Percentiles rank a stretch among this genome's conserved stretches.
These are phyloP conservation scores for Gilbertella persicaria DNA, from an alignment of 371 early-diverging fungal species.

Conservation along the genomic window DNA sequence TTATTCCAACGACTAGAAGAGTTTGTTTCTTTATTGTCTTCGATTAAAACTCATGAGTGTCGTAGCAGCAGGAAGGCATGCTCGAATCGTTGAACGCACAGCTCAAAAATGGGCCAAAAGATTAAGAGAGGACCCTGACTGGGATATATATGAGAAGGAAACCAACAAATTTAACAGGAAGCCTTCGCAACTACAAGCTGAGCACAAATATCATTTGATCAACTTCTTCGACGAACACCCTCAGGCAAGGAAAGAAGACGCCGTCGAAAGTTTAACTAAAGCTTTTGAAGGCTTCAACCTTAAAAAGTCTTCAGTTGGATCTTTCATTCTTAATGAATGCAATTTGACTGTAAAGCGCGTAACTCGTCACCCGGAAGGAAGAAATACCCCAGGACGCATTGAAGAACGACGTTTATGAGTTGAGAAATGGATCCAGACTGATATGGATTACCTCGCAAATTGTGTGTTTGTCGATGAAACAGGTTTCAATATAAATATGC, in stretches of 20 bases:
- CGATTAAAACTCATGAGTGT: too few species aligned
- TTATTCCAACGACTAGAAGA: too few species aligned
- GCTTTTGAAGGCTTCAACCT: slow-evolving; percentile 5
- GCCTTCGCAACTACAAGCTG: not conserved
- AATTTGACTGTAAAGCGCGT: slow-evolving; percentile 3
- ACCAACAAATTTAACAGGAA: slow-evolving; percentile 1
- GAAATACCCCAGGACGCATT: not conserved
- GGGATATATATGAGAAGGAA: slow-evolving; percentile 8
- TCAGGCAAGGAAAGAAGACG: slow-evolving; percentile 2
- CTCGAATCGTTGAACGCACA: not conserved
- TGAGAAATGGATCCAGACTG: not conserved
- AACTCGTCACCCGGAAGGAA: not conserved
- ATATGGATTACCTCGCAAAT: slow-evolving; percentile 2
- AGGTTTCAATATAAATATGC: slow-evolving; percentile 11
- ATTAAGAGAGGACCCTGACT: slow-evolving; percentile 1
- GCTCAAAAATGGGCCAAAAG: slow-evolving; percentile 2
- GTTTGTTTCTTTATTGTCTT: too few species aligned
- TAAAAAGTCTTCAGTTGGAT: not conserved
- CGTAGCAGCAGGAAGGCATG: not conserved
- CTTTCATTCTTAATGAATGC: slow-evolving; percentile 8
- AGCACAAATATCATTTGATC: slow-evolving; percentile 4
- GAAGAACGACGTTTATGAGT: not conserved
- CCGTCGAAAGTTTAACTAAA: slow-evolving; percentile 5
- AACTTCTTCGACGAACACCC: slow-evolving; percentile 4
- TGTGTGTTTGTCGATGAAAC: slow-evolving; percentile 12